Evolutionary conservation across 139 green algal species (phyloP).

Genomic region (Chlorella sp.): DNA sequence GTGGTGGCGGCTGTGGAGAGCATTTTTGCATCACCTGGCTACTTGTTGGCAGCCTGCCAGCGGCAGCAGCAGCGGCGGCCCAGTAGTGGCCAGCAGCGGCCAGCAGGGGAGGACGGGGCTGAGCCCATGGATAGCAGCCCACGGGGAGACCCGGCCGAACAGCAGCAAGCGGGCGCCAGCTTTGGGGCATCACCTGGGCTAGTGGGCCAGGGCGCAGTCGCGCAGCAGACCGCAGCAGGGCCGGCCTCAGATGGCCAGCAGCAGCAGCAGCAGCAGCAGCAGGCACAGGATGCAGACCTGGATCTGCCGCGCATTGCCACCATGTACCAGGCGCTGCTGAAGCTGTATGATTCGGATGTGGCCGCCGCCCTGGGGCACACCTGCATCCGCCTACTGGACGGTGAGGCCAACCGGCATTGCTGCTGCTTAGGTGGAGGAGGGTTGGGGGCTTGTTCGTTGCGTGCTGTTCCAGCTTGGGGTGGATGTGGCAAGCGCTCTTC

Average conservation of each 20-base stretch:
- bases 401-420: background rate
- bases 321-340: conserved; percentile 46
- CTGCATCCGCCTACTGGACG: conserved; percentile 50
- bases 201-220: too few species aligned
- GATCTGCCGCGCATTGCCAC: conserved; percentile 16
- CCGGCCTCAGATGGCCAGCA: background rate
- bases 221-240: too few species aligned
- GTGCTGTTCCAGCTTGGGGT: background rate
- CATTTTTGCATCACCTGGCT: conserved; percentile 53
- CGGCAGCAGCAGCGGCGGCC: background rate
- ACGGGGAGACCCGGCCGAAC: background rate
- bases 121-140: too few species aligned
- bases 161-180: background rate
- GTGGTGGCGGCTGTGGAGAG: conserved; percentile 38
- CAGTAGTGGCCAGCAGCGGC: too few species aligned
- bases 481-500: too few species aligned
- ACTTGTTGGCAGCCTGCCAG: conserved; percentile 34
- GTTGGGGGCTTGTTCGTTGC: background rate
- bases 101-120: too few species aligned
- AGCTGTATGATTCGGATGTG: conserved; percentile 55
- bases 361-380: conserved; percentile 46
- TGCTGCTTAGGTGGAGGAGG: background rate
- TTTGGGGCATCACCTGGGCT: too few species aligned
- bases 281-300: conserved; percentile 1
- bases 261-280: conserved; percentile 11